phyloP scores from a whole-genome alignment of 768 basidiomycete genomes.

The Lactifluus rugatus region DNA sequence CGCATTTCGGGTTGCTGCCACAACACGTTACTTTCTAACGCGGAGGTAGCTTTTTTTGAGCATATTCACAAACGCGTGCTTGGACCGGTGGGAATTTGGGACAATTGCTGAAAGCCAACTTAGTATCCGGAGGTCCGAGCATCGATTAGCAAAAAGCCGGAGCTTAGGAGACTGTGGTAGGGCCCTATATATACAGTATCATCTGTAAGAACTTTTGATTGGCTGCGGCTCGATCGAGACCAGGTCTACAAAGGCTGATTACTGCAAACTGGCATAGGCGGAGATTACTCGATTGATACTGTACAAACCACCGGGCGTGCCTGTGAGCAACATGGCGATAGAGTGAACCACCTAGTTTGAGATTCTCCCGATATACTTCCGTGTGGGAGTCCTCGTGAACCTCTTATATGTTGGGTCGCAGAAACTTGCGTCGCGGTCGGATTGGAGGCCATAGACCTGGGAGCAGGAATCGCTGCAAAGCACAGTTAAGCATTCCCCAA shows the following conservation, averaged over 20 bases:
- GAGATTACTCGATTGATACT: not conserved
- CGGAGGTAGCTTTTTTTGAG: not conserved
- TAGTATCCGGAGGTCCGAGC: not conserved
- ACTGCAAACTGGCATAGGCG: not conserved
- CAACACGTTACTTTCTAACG: not conserved
- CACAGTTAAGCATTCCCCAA: not conserved
- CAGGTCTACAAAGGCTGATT: not conserved
- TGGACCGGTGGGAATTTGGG: not conserved
- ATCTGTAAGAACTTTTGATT: not conserved
- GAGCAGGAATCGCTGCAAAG: not conserved
- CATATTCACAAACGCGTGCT: not conserved
- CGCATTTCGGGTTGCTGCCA: not conserved
- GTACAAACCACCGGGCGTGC: not conserved
- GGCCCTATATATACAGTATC: not conserved
- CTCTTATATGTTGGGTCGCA: too few species aligned
- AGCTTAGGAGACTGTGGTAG: not conserved
- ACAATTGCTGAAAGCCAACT: not conserved
- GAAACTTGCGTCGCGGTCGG: too few species aligned
- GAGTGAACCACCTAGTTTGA: too few species aligned
- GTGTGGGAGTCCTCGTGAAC: too few species aligned
- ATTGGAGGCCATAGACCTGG: not conserved
- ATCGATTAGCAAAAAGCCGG: not conserved
- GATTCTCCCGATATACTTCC: too few species aligned
- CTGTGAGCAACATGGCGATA: not conserved
- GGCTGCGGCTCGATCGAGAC: not conserved